A percentile compares a stretch with the other conserved stretches of the same genome.
Conservation (phyloP, 108 stramenopile species). For the Cyclotella atomus region DNA sequence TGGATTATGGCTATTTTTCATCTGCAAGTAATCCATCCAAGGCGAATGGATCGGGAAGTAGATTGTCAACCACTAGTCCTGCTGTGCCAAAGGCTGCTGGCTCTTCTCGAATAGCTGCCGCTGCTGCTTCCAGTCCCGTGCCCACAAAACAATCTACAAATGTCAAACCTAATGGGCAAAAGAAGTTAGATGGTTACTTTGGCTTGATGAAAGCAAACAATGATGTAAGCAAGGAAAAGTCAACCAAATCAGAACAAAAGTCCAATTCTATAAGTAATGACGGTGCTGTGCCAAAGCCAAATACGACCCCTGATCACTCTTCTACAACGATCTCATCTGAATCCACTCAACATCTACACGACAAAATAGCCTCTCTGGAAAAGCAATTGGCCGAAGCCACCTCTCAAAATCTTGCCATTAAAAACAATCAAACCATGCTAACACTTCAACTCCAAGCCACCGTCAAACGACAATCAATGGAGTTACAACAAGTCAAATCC, state of each 20-base stretch:
- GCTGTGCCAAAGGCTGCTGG: neutral
- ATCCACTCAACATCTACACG: conserved; percentile 8
- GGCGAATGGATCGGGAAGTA: neutral
- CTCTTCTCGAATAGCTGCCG: neutral
- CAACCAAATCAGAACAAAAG: neutral
- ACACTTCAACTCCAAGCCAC: conserved; percentile 60
- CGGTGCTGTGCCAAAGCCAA: neutral
- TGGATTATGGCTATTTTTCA: conserved; percentile 3
- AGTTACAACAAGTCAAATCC: conserved; percentile 19
- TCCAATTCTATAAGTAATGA: neutral
- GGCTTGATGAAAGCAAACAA: neutral
- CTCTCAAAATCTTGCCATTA: conserved; percentile 40
- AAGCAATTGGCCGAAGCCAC: conserved; percentile 38
- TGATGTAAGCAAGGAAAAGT: neutral
- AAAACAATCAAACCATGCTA: conserved; percentile 82
- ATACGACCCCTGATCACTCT: neutral
- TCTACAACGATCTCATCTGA: neutral
- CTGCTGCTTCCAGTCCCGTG: neutral
- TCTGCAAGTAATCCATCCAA: neutral
- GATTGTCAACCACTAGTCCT: neutral
- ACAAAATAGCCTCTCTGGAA: conserved; percentile 9
- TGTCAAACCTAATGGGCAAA: neutral
- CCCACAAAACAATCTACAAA: neutral
- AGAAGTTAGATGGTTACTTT: neutral
- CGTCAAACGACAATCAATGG: conserved; percentile 26